Percentiles rank a stretch among this genome's conserved stretches.
phyloP scores from a whole-genome alignment of 169 alveolate species.

The Plasmodium gaboni region DNA sequence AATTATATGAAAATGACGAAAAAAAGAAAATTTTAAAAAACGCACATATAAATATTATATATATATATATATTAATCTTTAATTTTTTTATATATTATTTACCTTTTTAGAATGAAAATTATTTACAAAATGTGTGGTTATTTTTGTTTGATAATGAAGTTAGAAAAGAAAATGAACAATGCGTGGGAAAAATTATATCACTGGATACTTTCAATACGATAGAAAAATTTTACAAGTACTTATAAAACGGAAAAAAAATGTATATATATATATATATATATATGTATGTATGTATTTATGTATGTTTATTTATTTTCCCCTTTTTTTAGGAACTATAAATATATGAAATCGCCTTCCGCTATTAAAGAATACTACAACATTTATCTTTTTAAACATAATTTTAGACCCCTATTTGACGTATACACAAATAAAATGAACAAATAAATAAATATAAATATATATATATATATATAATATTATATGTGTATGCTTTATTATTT shows the following conservation, averaged over 20 bases:
- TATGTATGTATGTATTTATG: neutral
- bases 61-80: neutral
- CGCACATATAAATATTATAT: neutral
- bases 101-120: constrained; percentile 31
- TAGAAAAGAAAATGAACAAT: constrained; percentile 46
- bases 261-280: neutral
- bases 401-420: constrained; percentile 65
- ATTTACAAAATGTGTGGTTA: constrained; percentile 60
- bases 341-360: constrained; percentile 70
- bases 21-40: neutral
- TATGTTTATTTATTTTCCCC: neutral
- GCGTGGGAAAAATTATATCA: constrained; percentile 18
- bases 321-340: constrained; percentile 58
- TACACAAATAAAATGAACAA: neutral
- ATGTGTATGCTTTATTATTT: neutral
- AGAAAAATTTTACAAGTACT: constrained; percentile 72
- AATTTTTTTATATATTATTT: constrained; percentile 3
- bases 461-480: neutral
- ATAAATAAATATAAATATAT: neutral
- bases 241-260: constrained; percentile 4
- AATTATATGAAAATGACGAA: constrained; percentile 6
- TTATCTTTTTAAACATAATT: constrained; percentile 58
- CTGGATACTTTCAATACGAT: constrained; percentile 64
- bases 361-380: constrained; percentile 65
- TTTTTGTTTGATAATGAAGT: constrained; percentile 59